Evolutionary conservation across 2,329 filamentous ascomycete species (phyloP).

Genomic region (Neofusicoccum ribis): DNA sequence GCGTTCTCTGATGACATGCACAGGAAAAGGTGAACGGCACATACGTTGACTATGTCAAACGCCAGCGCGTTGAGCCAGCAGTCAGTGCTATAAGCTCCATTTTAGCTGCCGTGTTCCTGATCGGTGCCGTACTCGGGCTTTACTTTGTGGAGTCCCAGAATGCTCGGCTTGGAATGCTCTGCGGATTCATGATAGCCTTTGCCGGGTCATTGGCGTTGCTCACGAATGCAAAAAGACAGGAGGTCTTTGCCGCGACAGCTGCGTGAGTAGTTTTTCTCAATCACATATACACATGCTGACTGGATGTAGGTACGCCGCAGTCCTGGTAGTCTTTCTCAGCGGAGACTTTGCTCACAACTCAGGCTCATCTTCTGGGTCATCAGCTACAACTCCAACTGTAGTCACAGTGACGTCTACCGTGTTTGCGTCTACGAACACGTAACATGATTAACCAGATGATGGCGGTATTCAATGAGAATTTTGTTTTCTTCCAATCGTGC

Average conservation of each 20-base stretch:
- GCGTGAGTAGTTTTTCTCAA: constrained; percentile 10
- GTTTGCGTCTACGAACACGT: neutral
- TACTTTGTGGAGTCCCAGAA: constrained; percentile 23
- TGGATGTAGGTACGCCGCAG: constrained; percentile 22
- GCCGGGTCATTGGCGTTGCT: constrained; percentile 18
- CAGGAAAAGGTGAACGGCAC: no score
- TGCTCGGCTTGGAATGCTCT: constrained; percentile 21
- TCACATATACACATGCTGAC: neutral
- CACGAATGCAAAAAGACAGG: constrained; percentile 18
- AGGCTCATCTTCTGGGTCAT: neutral
- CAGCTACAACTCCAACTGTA: neutral
- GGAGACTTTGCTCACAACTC: constrained; percentile 21
- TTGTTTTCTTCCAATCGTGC: no score
- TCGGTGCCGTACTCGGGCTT: constrained; percentile 23
- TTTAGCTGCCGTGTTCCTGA: constrained; percentile 19
- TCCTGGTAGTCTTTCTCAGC: constrained; percentile 24
- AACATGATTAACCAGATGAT: neutral
- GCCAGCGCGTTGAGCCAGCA: neutral
- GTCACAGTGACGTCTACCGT: neutral
- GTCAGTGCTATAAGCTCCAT: constrained; percentile 14
- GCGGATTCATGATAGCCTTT: constrained; percentile 21
- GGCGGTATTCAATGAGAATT: no score
- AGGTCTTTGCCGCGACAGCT: constrained; percentile 24
- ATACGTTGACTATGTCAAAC: neutral
- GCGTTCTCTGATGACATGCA: no score